Conservation (phyloP, 768 basidiomycete species). For the Trametes punicea region DNA sequence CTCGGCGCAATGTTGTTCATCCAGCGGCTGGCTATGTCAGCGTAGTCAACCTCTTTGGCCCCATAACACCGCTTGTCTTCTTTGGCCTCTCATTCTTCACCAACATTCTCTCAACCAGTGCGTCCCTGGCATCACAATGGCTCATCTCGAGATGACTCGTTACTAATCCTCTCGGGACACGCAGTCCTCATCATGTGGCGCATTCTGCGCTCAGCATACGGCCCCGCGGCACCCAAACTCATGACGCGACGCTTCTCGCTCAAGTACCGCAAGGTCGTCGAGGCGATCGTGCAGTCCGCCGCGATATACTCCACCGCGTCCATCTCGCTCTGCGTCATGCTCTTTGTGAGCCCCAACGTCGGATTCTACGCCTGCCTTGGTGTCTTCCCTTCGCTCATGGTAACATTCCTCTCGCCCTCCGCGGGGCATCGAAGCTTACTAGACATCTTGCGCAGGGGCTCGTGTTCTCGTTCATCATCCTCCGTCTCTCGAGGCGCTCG, state of each 20-base stretch:
- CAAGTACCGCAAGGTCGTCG: neutral
- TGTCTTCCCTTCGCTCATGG: neutral
- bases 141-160: neutral
- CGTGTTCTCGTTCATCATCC: neutral
- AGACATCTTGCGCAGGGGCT: neutral
- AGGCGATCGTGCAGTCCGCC: conserved; percentile 9
- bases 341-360: neutral
- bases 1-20: neutral
- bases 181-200: conserved; percentile 6
- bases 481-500: neutral
- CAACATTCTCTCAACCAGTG: neutral
- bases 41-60: neutral
- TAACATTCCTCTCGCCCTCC: neutral
- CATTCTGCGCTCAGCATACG: neutral
- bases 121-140: neutral
- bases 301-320: conserved; percentile 4
- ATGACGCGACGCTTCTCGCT: neutral
- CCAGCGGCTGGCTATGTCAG: neutral
- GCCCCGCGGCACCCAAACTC: neutral
- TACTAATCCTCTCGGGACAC: neutral
- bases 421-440: neutral
- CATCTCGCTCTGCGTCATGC: neutral
- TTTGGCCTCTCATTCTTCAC: neutral
- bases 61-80: neutral
- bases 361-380: neutral